Base-by-base conservation (phyloP, 306 rosid genomes). In the Malus asiatica region DNA sequence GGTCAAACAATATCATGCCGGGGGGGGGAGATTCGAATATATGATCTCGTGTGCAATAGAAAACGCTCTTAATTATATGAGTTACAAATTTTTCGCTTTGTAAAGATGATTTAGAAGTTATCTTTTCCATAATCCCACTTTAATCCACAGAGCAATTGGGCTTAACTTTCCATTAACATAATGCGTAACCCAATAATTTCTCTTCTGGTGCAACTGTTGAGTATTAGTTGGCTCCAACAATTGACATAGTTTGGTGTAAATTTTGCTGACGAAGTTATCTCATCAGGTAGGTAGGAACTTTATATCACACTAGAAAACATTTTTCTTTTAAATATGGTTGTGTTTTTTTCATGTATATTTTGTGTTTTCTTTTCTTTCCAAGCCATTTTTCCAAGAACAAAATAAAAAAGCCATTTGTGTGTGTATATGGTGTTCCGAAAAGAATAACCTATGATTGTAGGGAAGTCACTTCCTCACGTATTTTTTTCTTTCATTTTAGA, bases 201-300 rank as follows among this genome's bases (percentile, higher is more conserved):
- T 42, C 40, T 61, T 35, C 46, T 29, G 61, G 29, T 32, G 70
- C 60, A 29, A 44, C 61, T 74, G 67, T 29, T 46, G 70, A 9
- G 67, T 40, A 22, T 53, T 38, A 7, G 53, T 55, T 44, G 78
- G 62, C 70, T 73, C 70, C 80, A 18, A 59, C 59, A 52, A 13
- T 57, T 66, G 42, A 76, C 70, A 71, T 76, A 81, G 70, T 65
- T 69, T 65, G 29, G 58, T 6, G 4, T 29, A 10, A 71, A 53
- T 78, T 46, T 75, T 70, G 77, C 68, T 60, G 40, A 68, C 52
- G 9, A 64, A 27, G 12, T 38, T 57, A 29, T 27, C 30, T 6
- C 16, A 44, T 12, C 40, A 6, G 74, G 64, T 76, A 30, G 84
- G 81, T 80, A 29, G 64, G 77, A 76, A 71, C 69, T 57, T 76